phyloP scores from a whole-genome alignment of 768 basidiomycete genomes.

The Fomitopsis pulvina region DNA sequence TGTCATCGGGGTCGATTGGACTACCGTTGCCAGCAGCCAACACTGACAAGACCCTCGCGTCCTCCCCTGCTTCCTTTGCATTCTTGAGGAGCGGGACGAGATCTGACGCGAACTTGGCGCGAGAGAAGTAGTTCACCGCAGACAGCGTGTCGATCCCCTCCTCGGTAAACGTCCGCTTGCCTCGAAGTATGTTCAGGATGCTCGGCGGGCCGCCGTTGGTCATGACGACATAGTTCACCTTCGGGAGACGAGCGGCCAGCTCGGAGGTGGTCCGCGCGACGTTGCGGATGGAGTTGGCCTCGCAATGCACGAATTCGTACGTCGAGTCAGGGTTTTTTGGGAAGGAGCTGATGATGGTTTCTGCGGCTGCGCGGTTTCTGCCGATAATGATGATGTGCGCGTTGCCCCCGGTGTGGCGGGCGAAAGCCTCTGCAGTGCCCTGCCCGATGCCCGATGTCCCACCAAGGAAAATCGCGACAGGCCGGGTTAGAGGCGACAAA shows the following conservation, averaged over 20 bases:
- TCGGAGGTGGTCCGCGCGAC: slow-evolving; percentile 29
- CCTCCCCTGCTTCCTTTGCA: slow-evolving; percentile 39
- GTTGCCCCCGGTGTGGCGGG: slow-evolving; percentile 38
- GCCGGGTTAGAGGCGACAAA: slow-evolving; percentile 16
- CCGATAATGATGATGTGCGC: slow-evolving; percentile 47
- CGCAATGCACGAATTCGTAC: slow-evolving; percentile 48
- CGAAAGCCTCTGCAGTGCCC: slow-evolving; percentile 42
- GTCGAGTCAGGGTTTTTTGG: slow-evolving; percentile 25
- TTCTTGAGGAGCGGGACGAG: slow-evolving; percentile 36
- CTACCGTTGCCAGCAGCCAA: slow-evolving; percentile 30
- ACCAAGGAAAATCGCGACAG: slow-evolving; percentile 28
- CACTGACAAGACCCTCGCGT: slow-evolving; percentile 42
- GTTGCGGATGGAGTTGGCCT: slow-evolving; percentile 44
- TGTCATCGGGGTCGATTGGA: slow-evolving; percentile 37
- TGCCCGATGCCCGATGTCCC: slow-evolving; percentile 31
- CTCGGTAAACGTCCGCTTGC: slow-evolving; percentile 33
- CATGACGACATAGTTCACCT: slow-evolving; percentile 48
- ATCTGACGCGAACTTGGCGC: slow-evolving; percentile 43
- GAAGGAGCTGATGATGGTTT: slow-evolving; percentile 37
- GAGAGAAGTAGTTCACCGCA: slow-evolving; percentile 43
- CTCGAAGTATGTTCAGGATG: not conserved
- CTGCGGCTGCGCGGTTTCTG: slow-evolving; percentile 42
- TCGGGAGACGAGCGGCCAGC: slow-evolving; percentile 29
- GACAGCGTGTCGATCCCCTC: slow-evolving; percentile 38
- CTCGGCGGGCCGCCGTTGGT: slow-evolving; percentile 32